Conservation (phyloP, 139 green algal genomes). For the Eudorina sp. region DNA sequence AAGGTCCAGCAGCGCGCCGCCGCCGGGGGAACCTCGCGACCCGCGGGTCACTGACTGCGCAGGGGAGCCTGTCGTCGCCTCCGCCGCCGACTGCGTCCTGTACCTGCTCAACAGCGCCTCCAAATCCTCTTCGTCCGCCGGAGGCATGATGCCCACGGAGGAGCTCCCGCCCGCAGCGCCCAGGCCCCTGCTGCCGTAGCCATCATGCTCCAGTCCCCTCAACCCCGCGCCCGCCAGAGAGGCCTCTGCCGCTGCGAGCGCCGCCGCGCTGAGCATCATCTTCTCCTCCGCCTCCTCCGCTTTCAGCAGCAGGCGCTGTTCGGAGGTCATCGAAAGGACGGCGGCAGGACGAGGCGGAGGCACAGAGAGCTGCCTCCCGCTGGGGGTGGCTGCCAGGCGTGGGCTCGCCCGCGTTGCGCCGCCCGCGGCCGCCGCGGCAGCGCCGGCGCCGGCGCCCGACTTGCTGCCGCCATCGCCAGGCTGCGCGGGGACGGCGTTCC, state of each 20-base stretch:
- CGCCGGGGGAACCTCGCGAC: not conserved
- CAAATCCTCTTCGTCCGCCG: constrained; percentile 34
- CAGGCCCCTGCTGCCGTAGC: not conserved
- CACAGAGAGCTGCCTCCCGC: too few relatives aligned
- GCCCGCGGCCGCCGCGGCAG: not conserved
- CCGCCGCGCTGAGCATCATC: not conserved
- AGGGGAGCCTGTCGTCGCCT: not conserved
- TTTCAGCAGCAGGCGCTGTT: not conserved
- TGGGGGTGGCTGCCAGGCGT: not conserved
- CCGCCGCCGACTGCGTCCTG: not conserved
- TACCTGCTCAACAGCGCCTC: constrained; percentile 41
- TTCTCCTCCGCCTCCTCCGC: not conserved
- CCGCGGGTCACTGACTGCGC: not conserved
- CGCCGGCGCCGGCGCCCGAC: not conserved
- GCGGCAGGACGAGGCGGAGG: not conserved
- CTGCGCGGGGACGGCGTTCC: not conserved
- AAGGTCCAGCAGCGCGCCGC: not conserved
- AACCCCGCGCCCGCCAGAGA: not conserved
- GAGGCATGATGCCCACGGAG: not conserved
- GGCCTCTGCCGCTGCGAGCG: not conserved
- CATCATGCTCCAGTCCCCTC: not conserved
- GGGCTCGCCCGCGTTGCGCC: not conserved
- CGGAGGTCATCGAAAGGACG: not conserved
- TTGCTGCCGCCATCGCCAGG: not conserved
- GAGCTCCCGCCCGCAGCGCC: not conserved